These are phyloP conservation scores for Lepidium aucheri DNA, from an alignment of 345 rosid genomes.

Conservation along the genomic window DNA sequence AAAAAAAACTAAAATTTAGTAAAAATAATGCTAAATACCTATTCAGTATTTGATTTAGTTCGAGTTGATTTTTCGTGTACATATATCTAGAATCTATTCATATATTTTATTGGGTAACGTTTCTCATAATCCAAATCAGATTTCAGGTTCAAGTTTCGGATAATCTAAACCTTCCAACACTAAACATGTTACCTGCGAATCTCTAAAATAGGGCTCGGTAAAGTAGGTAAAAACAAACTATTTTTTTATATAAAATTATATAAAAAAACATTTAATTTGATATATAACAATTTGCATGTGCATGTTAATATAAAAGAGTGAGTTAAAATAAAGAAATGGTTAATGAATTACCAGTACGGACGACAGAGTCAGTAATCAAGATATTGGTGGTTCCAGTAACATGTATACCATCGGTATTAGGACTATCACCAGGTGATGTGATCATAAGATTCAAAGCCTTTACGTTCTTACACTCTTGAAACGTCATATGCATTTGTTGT, in stretches of 20 bases:
- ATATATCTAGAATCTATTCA: too few relatives aligned
- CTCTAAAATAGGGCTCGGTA: too few relatives aligned
- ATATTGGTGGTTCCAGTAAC: slow-evolving; percentile 57
- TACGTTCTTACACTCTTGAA: slow-evolving; percentile 50
- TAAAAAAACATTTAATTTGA: neutral
- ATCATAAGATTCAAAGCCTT: slow-evolving; percentile 44
- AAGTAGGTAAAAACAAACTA: too few relatives aligned
- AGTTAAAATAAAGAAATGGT: neutral
- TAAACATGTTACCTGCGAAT: too few relatives aligned
- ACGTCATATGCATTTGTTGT: slow-evolving; percentile 69
- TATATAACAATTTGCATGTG: neutral
- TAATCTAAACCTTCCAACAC: too few relatives aligned
- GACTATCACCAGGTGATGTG: slow-evolving; percentile 63
- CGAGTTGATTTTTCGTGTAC: too few relatives aligned
- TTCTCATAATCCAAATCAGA: too few relatives aligned
- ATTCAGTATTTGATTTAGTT: too few relatives aligned
- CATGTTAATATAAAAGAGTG: neutral
- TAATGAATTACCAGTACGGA: slow-evolving; percentile 52
- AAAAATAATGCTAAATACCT: too few relatives aligned
- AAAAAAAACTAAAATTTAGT: too few relatives aligned
- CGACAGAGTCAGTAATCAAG: slow-evolving; percentile 43
- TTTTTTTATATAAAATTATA: neutral
- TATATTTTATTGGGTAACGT: too few relatives aligned
- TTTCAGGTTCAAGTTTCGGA: too few relatives aligned
- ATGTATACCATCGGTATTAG: slow-evolving; percentile 92